These are phyloP conservation scores for Perilla frutescens DNA, from an alignment of 257 asterid genomes.

Conservation along the genomic window DNA sequence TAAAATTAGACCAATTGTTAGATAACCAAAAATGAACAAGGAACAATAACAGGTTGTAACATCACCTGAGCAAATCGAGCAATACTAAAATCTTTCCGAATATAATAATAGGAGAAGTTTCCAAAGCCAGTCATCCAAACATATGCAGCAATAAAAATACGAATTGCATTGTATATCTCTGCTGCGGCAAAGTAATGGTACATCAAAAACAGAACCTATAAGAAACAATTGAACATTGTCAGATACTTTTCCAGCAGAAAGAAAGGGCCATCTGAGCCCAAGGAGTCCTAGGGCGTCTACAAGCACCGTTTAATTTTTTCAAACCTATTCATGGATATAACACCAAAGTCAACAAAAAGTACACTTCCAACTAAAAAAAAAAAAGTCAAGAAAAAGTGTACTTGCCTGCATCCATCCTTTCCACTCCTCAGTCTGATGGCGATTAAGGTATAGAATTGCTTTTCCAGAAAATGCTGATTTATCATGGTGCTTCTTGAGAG, in stretches of 20 bases:
- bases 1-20: conserved; percentile 30
- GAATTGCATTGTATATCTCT: conserved; percentile 96
- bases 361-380: too few species aligned
- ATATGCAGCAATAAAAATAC: conserved; percentile 95
- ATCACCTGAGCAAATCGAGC: conserved; percentile 96
- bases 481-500: conserved; percentile 93
- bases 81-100: conserved; percentile 89
- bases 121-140: conserved; percentile 99
- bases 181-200: conserved; percentile 98
- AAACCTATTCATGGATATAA: conserved; percentile 7
- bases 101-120: conserved; percentile 94
- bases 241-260: conserved; percentile 30
- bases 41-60: conserved; percentile 10
- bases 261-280: not conserved
- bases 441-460: conserved; percentile 84
- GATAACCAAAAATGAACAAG: conserved; percentile 2
- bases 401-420: conserved; percentile 99
- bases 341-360: not conserved
- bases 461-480: conserved; percentile 94
- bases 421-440: conserved; percentile 99
- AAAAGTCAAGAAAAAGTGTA: not conserved
- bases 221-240: conserved; percentile 30
- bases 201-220: conserved; percentile 89
- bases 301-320: not conserved
- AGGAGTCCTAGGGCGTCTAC: not conserved